These are phyloP conservation scores for Eudorina sp. DNA, from an alignment of 139 green algal genomes.

Conservation along the genomic window DNA sequence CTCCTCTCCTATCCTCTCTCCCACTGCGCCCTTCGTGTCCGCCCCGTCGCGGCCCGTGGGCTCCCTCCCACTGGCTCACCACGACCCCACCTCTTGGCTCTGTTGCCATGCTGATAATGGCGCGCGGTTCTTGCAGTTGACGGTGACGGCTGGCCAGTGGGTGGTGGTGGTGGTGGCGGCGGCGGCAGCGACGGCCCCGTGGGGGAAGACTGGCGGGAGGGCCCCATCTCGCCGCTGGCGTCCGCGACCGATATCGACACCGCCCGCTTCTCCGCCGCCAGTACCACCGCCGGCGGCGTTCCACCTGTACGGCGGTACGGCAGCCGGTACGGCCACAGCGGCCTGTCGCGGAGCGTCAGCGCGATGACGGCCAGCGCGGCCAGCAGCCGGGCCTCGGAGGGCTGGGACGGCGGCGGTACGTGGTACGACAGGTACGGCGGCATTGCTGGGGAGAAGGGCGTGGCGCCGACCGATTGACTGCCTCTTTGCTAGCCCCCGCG, in stretches of 20 bases:
- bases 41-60: too few species aligned
- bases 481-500: not conserved
- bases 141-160: not conserved
- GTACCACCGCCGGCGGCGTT: not conserved
- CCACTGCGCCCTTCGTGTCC: too few species aligned
- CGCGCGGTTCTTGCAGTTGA: not conserved
- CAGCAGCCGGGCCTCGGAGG: constrained; percentile 6
- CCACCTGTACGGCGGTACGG: not conserved
- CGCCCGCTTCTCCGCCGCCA: not conserved
- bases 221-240: constrained; percentile 15
- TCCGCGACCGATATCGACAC: not conserved
- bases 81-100: not conserved
- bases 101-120: not conserved
- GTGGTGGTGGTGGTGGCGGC: not conserved
- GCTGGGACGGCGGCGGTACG: not conserved
- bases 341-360: not conserved
- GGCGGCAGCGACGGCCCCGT: not conserved
- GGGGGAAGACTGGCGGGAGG: constrained; percentile 5
- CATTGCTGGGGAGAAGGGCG: not conserved
- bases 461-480: not conserved
- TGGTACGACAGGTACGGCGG: not conserved
- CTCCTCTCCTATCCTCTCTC: not conserved
- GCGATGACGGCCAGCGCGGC: not conserved
- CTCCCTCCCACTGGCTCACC: not conserved
- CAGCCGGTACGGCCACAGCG: not conserved